Evolutionary conservation across 1,139 yeast species (phyloP), one percentile per base, ranked within the genome.

Genomic region (Hanseniaspora sp.): DNA sequence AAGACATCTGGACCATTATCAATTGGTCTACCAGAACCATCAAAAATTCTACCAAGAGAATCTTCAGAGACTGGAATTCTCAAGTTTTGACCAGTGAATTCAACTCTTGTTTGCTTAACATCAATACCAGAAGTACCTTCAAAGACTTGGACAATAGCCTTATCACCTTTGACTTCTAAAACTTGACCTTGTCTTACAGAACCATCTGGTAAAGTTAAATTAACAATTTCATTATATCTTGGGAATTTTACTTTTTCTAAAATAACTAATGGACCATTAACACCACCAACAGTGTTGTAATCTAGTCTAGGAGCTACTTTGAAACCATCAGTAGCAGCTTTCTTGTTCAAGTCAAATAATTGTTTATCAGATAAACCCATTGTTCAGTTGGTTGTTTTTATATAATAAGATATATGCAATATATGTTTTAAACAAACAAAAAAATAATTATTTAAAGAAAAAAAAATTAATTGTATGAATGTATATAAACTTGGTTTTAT

Each of bases 51-150:
- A 60, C 99, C 99, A 68, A 92, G 76, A 77, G 88, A 85, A 68
- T 92, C 99, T 71, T 94, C 98, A 56, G 95, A 85, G 38, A 92
- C 98, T 35, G 98, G 86, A 61, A 92, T 87, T 69, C 83, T 86
- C 76, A 92, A 77, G 70, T 80, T 86, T 68, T 92, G 82, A 58
- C 99, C 98, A 40, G 98, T 90, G 73, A 92, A 92, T 71, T 94
- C 97, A 57, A 94, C 96, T 58, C 88, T 78, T 54, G 99, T 92
- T 74, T 90, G 92, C 73, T 92, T 88, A 59, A 94, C 97, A 74
- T 94, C 98, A 64, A 90, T 85, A 64, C 97, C 97, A 7, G 95
- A 82, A 51, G 98, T 90, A 67, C 98, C 98, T 74, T 92, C 97
- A 67, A 92, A 92, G 56, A 92, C 98, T 77, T 92, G 99, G 54